Evolutionary conservation across 1,284 basidiomycete genomes (phyloP).

Genomic region (Abortiporus biennis): DNA sequence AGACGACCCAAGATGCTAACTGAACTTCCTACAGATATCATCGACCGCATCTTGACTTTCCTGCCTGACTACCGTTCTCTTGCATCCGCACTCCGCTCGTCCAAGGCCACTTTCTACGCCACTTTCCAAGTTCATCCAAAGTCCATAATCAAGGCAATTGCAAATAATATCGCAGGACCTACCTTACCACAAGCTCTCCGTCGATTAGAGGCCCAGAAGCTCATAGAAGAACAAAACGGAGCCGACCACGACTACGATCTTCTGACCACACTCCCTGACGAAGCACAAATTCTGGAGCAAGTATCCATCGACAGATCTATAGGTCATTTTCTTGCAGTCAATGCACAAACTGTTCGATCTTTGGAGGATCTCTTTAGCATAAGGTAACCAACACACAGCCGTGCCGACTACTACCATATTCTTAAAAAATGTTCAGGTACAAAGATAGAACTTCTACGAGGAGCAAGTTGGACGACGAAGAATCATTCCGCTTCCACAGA

Average conservation of each 20-base stretch:
- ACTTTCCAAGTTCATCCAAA: conserved; percentile 27
- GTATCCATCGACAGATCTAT: conserved; percentile 8
- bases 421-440: conserved; percentile 13
- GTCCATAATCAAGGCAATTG: conserved; percentile 26
- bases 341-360: conserved; percentile 16
- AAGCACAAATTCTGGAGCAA: background rate
- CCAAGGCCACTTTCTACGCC: conserved; percentile 23
- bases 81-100: conserved; percentile 21
- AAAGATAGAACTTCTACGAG: conserved; percentile 25
- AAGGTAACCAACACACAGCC: conserved; percentile 20
- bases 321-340: conserved; percentile 12
- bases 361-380: conserved; percentile 31
- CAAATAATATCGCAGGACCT: conserved; percentile 28
- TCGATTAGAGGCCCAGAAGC: conserved; percentile 13
- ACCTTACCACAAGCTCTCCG: conserved; percentile 26
- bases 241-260: background rate
- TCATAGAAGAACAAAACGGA: background rate
- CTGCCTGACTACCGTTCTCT: conserved; percentile 25
- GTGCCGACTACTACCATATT: background rate
- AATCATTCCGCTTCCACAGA: conserved; percentile 25
- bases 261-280: background rate
- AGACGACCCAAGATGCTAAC: conserved; percentile 7
- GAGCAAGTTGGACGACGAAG: conserved; percentile 19
- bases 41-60: conserved; percentile 25
- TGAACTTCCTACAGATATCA: conserved; percentile 20